Evolutionary conservation across 441 rosid species (phyloP).

Genomic region (Viola pubescens): DNA sequence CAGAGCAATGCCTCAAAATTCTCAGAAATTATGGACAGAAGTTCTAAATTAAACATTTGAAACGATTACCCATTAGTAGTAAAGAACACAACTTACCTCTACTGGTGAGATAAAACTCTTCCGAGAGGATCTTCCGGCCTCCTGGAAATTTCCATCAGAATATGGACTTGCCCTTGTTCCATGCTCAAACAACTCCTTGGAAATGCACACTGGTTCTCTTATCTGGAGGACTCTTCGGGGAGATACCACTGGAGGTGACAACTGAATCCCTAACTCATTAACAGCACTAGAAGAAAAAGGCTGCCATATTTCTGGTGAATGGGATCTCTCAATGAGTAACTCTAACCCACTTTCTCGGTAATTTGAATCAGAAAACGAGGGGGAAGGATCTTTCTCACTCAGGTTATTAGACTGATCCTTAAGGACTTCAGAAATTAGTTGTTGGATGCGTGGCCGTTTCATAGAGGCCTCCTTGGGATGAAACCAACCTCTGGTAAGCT

Average conservation of each 20-base stretch:
- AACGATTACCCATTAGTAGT: neutral
- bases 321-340: constrained; percentile 25
- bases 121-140: constrained; percentile 15
- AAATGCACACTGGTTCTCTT: constrained; percentile 12
- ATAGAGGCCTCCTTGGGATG: constrained; percentile 56
- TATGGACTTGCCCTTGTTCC: constrained; percentile 11
- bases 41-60: neutral
- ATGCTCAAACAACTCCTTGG: constrained; percentile 7
- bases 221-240: constrained; percentile 6
- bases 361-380: constrained; percentile 15
- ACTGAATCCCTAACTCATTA: constrained; percentile 16
- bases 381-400: constrained; percentile 16
- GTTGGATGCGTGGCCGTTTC: constrained; percentile 47
- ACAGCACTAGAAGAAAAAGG: constrained; percentile 18
- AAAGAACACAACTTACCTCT: constrained; percentile 34
- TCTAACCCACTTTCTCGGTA: constrained; percentile 28
- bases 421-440: constrained; percentile 42
- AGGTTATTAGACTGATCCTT: constrained; percentile 27
- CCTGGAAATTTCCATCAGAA: constrained; percentile 19
- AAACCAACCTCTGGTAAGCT: constrained; percentile 76
- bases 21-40: no score
- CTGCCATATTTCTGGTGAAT: constrained; percentile 16
- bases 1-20: no score
- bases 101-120: constrained; percentile 37
- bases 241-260: constrained; percentile 9